phyloP scores from a whole-genome alignment of 2,329 filamentous ascomycete genomes.

The Ophiocordyceps sinensis region DNA sequence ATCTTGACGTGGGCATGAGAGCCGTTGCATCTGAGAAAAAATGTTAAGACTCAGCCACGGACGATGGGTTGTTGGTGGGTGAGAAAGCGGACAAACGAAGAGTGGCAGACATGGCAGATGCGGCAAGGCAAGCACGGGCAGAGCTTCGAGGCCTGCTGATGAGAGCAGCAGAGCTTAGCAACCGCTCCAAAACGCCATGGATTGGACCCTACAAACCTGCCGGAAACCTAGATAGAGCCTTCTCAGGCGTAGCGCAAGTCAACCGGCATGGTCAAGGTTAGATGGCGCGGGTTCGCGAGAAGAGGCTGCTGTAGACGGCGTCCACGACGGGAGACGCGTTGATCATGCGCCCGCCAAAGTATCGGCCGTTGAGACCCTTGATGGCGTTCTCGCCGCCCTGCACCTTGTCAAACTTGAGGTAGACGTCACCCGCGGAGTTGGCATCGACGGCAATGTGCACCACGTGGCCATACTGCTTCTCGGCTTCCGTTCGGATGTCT shows the following conservation, averaged over 20 bases:
- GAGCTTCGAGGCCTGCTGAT: not conserved
- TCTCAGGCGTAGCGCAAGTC: constrained; percentile 17
- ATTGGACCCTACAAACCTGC: constrained; percentile 19
- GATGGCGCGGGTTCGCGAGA: constrained; percentile 72
- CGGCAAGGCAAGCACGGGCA: constrained; percentile 1
- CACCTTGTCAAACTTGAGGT: constrained; percentile 94
- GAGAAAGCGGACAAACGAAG: constrained; percentile 3
- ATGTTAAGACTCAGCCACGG: constrained; percentile 1
- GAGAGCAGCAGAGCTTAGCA: not conserved
- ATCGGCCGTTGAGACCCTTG: constrained; percentile 92
- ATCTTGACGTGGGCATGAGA: constrained; percentile 3
- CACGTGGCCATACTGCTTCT: constrained; percentile 90
- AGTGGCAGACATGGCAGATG: not conserved
- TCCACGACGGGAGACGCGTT: constrained; percentile 93
- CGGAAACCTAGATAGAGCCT: constrained; percentile 31
- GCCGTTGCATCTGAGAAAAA: constrained; percentile 3
- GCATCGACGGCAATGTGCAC: constrained; percentile 93
- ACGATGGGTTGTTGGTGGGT: constrained; percentile 2
- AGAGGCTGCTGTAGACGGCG: constrained; percentile 95
- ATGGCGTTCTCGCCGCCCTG: constrained; percentile 94
- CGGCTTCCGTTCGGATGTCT: constrained; percentile 85
- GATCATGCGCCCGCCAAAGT: constrained; percentile 86
- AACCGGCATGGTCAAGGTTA: constrained; percentile 42
- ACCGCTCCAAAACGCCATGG: not conserved
- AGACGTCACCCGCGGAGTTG: constrained; percentile 91